A percentile compares a stretch with the other conserved stretches of the same genome.
Evolutionary conservation across 139 green algal genomes (phyloP).

Genomic region (Yamagishiella unicocca): DNA sequence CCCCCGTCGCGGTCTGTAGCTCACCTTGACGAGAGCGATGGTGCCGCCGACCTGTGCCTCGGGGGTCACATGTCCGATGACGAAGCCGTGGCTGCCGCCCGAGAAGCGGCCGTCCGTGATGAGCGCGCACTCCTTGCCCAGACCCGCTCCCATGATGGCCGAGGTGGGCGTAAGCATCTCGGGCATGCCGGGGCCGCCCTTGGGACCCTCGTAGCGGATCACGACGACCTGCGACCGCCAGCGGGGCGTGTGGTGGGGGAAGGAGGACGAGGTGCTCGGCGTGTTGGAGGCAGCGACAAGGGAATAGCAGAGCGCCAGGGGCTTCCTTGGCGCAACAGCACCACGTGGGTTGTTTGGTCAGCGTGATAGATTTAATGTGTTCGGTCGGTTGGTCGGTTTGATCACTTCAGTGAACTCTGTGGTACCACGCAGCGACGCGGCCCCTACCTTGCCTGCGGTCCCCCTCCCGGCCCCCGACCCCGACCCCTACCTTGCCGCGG

Average conservation of each 20-base stretch:
- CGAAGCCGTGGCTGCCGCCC: slow-evolving; percentile 97
- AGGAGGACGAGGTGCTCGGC: no score
- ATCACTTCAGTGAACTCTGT: no score
- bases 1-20: no score
- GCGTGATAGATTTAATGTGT: no score
- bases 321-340: no score
- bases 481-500: slow-evolving; percentile 89
- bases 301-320: no score
- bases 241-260: no score
- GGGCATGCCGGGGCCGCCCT: slow-evolving; percentile 98
- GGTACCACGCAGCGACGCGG: no score
- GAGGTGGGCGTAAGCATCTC: slow-evolving; percentile 98
- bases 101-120: slow-evolving; percentile 98
- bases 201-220: slow-evolving; percentile 96
- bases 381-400: no score
- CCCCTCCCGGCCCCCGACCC: background rate
- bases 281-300: no score
- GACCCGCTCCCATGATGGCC: slow-evolving; percentile 97
- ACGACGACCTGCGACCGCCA: slow-evolving; percentile 7
- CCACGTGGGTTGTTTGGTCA: no score
- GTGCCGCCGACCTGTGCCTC: slow-evolving; percentile 94
- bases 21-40: slow-evolving; percentile 88
- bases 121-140: slow-evolving; percentile 96
- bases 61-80: slow-evolving; percentile 96
- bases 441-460: background rate